Base-by-base conservation (phyloP, 257 asterid species). In the Primulina huaijiensis region DNA sequence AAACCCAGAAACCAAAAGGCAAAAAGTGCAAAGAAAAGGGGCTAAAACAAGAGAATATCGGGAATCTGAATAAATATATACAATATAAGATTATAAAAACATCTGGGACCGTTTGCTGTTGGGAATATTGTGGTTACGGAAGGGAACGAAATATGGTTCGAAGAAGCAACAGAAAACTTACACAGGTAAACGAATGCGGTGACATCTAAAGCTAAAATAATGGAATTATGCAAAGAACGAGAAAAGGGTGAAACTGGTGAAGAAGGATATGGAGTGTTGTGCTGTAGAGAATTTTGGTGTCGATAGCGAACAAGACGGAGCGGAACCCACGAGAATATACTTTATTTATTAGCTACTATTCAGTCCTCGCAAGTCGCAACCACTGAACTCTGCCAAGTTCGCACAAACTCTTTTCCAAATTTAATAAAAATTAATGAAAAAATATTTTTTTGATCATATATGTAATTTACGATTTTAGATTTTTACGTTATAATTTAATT, bases 1-100 rank as follows among this genome's bases (percentile, higher is more conserved):
- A 83, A 82, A 79, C 67, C 83, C 78, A 84, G 78, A 74, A 82
- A 46, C 74, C 72, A 65, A 76, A 80, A 71, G 77, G 79, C 68
- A 40, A 77, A 78, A 71, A 58, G 72, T 75, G 67, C 33, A 62
- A 76, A 78, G 80, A 74, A 79, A 70, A 68, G 78, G 67, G 8
- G 55, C 2, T 58, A 60, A 79, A 69, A 72, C n/a, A 16, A 16
- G 56, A 46, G 56, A 46, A 7, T 46, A 46, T 46, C 7, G 19
- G 20, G 56, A 46, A 46, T 46, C 53, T 11, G 17, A 14, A 43
- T 14, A 43, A 43, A 43, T 43, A 43, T 10, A 43, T 43, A 43
- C n/a, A 43, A 11, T 43, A 1, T 5, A 46, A 0, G 19, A 14
- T 16, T 46, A 0, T 2, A 11, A 12, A 10, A 43, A 14, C 7